phyloP scores from a whole-genome alignment of 345 rosid genomes.

The Lumnitzera littorea region DNA sequence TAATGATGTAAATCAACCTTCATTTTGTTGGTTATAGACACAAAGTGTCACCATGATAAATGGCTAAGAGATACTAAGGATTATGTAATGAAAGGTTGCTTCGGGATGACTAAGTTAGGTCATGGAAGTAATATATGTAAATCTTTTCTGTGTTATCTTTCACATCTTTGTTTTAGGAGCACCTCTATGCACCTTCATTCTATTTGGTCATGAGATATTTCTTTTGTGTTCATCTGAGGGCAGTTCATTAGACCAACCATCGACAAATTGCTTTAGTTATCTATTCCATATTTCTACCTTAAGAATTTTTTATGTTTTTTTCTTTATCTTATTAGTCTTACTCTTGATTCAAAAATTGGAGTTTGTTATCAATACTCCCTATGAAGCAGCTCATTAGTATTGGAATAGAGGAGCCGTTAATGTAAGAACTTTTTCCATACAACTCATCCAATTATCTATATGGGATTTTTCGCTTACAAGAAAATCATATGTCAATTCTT shows the following conservation, averaged over 20 bases:
- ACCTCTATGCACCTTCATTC: no score
- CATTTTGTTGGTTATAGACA: slow-evolving; percentile 22
- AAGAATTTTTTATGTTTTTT: neutral
- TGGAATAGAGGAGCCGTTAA: slow-evolving; percentile 97
- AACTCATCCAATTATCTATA: neutral
- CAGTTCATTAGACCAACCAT: no score
- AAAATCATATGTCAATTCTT: no score
- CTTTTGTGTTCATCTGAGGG: no score
- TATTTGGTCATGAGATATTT: neutral
- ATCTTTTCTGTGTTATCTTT: neutral
- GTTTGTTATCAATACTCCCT: slow-evolving; percentile 84
- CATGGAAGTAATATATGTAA: slow-evolving; percentile 93
- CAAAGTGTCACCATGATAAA: slow-evolving; percentile 79
- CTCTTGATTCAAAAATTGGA: slow-evolving; percentile 66
- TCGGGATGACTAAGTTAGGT: slow-evolving; percentile 93
- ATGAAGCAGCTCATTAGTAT: slow-evolving; percentile 94
- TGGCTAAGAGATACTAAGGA: slow-evolving; percentile 74
- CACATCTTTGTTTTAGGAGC: no score
- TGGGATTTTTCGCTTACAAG: no score
- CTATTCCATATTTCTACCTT: neutral
- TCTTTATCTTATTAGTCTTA: slow-evolving; percentile 50
- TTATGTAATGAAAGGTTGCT: slow-evolving; percentile 70
- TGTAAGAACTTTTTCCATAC: slow-evolving; percentile 26
- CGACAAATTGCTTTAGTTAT: no score
- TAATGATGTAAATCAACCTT: no score